phyloP scores from a whole-genome alignment of 75 land plant genomes.

The Larix kaempferi region DNA sequence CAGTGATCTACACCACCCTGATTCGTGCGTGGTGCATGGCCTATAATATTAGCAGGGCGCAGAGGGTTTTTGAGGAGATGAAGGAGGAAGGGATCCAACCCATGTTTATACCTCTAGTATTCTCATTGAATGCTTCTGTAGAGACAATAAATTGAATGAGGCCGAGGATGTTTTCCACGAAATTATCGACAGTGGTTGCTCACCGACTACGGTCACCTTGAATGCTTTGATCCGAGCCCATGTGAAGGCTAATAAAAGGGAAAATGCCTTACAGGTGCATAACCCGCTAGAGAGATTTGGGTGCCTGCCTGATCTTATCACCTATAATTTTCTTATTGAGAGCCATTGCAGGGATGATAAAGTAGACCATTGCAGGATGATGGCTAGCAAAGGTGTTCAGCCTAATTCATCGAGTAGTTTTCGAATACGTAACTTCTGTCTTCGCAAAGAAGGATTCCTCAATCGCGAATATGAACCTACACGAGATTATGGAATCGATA shows the following conservation, averaged over 20 bases:
- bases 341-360: constrained; percentile 49
- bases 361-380: constrained; percentile 52
- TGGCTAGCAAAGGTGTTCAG: constrained; percentile 51
- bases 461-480: too few species aligned
- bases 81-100: constrained; percentile 54
- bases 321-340: constrained; percentile 78
- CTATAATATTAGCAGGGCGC: constrained; percentile 48
- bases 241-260: constrained; percentile 64
- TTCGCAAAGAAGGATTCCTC: too few species aligned
- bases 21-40: constrained; percentile 77
- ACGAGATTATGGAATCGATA: too few species aligned
- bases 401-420: constrained; percentile 53
- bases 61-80: constrained; percentile 68
- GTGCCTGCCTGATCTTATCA: constrained; percentile 59
- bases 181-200: constrained; percentile 51
- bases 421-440: too few species aligned
- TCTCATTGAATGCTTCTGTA: constrained; percentile 71
- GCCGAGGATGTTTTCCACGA: constrained; percentile 73
- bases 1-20: constrained; percentile 58
- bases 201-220: constrained; percentile 63
- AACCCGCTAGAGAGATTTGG: constrained; percentile 63
- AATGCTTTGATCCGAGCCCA: constrained; percentile 78
- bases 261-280: constrained; percentile 61
- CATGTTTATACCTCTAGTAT: constrained; percentile 67
- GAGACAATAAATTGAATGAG: constrained; percentile 48